Percentiles rank a stretch among this genome's conserved stretches.
These are phyloP conservation scores for Amoeboradix gromovi DNA, from an alignment of 371 early-diverging fungal species.

Conservation along the genomic window DNA sequence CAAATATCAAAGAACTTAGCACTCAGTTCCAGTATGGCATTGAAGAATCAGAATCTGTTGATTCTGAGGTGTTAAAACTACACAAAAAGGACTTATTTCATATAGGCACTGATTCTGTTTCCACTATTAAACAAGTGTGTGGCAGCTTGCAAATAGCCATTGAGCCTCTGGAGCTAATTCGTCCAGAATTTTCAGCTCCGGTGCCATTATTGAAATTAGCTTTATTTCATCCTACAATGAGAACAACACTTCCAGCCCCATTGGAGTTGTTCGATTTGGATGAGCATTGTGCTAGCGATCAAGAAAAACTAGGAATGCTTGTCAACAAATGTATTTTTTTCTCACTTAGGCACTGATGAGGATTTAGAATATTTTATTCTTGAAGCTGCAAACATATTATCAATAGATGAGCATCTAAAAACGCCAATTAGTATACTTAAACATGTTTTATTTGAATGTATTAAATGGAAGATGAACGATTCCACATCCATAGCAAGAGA, in stretches of 20 bases:
- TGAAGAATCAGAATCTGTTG: constrained; percentile 7
- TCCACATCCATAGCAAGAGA: neutral
- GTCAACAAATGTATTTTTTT: constrained; percentile 18
- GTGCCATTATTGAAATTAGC: constrained; percentile 22
- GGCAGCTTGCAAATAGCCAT: neutral
- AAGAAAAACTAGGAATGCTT: constrained; percentile 16
- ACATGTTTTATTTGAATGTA: neutral
- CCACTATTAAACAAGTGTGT: neutral
- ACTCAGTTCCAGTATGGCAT: constrained; percentile 15
- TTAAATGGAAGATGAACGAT: neutral
- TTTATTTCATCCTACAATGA: constrained; percentile 18
- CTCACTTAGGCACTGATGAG: constrained; percentile 9
- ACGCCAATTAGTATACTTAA: neutral
- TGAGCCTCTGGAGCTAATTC: neutral
- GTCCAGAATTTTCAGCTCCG: constrained; percentile 7
- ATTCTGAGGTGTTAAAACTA: neutral
- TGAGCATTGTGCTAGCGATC: constrained; percentile 18
- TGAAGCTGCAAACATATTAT: constrained; percentile 17
- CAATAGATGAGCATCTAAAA: neutral
- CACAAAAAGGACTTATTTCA: neutral
- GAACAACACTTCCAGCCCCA: constrained; percentile 19
- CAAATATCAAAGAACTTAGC: constrained; percentile 14
- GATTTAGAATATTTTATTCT: constrained; percentile 25
- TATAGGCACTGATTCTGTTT: neutral
- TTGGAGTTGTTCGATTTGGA: constrained; percentile 28